Conservation (phyloP, 768 basidiomycete species). For the Ramaria sp. region DNA sequence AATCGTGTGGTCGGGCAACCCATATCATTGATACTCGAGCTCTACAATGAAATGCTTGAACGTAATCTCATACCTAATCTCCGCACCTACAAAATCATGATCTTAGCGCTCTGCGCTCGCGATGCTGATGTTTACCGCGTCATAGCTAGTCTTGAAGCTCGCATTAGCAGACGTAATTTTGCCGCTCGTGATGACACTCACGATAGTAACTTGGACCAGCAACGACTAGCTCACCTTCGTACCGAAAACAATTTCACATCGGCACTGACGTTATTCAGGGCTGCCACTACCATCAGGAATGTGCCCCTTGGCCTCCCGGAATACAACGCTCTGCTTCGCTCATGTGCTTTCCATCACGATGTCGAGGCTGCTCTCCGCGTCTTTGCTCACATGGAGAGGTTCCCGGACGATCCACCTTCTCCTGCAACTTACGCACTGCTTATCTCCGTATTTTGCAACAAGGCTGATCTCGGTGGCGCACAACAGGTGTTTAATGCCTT, state of each 20-base stretch:
- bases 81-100: slow-evolving; percentile 49
- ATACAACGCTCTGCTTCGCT: slow-evolving; percentile 48
- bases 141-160: slow-evolving; percentile 31
- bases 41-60: slow-evolving; percentile 64
- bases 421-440: slow-evolving; percentile 40
- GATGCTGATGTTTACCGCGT: slow-evolving; percentile 50
- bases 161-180: slow-evolving; percentile 26
- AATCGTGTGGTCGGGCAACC: slow-evolving; percentile 40
- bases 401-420: slow-evolving; percentile 22
- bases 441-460: slow-evolving; percentile 45
- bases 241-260: slow-evolving; percentile 60
- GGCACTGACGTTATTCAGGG: slow-evolving; percentile 65
- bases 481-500: slow-evolving; percentile 58
- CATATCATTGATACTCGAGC: slow-evolving; percentile 44
- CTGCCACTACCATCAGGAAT: slow-evolving; percentile 27
- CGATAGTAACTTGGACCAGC: slow-evolving; percentile 20
- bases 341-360: slow-evolving; percentile 45
- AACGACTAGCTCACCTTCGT: slow-evolving; percentile 32
- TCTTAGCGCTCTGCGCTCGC: slow-evolving; percentile 51
- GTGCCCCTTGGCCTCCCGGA: slow-evolving; percentile 24
- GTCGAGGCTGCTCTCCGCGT: slow-evolving; percentile 52
- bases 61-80: slow-evolving; percentile 50
- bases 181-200: slow-evolving; percentile 18
- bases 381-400: slow-evolving; percentile 49
- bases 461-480: slow-evolving; percentile 35